A percentile compares a stretch with the other conserved stretches of the same genome.
phyloP scores from a whole-genome alignment of 495 filamentous ascomycete species.

The Annulohypoxylon bovei region DNA sequence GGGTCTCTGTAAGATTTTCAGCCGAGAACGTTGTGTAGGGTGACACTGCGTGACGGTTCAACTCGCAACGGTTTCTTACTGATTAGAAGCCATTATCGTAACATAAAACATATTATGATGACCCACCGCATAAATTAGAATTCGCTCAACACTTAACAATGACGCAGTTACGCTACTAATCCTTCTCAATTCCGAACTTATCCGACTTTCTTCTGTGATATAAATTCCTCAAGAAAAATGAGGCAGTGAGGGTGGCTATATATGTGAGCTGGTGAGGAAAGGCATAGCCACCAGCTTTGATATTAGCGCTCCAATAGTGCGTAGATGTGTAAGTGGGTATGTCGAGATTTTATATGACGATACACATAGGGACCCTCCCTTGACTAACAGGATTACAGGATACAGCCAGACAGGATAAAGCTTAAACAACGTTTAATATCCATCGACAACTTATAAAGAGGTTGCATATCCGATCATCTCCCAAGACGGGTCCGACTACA shows the following conservation, averaged over 20 bases:
- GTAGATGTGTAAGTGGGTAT: background rate
- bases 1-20: slow-evolving; percentile 28
- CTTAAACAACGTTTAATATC: background rate
- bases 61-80: slow-evolving; percentile 15
- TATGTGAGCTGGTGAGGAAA: background rate
- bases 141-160: background rate
- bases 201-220: slow-evolving; percentile 1
- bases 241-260: background rate
- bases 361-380: background rate
- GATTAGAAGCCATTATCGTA: slow-evolving; percentile 16
- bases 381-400: background rate
- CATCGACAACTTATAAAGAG: background rate
- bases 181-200: background rate
- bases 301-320: background rate
- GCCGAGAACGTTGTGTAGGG: slow-evolving; percentile 36
- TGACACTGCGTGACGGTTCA: slow-evolving; percentile 18
- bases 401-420: background rate
- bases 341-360: slow-evolving; percentile 1
- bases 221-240: background rate
- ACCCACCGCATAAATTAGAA: background rate
- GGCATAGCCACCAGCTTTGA: background rate
- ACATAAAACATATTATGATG: background rate
- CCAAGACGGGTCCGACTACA: slow-evolving; percentile 27
- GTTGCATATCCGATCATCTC: slow-evolving; percentile 3
- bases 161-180: background rate